A percentile compares a stretch with the other conserved stretches of the same genome.
phyloP scores from a whole-genome alignment of 371 early-diverging fungal genomes.

The Syncephalastrum contaminatum region DNA sequence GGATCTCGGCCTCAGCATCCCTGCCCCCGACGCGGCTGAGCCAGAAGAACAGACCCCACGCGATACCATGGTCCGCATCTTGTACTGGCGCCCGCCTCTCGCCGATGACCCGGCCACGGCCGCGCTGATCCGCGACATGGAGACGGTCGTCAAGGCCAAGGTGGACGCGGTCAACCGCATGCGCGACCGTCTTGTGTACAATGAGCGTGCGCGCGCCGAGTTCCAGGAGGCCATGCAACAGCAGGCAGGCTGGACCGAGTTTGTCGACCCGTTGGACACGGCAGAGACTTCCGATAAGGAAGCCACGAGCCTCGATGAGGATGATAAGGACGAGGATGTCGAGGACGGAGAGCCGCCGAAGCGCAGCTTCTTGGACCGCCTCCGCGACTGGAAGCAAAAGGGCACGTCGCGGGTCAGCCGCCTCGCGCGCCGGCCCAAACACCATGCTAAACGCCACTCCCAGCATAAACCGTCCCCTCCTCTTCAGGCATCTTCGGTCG shows the following conservation, averaged over 20 bases:
- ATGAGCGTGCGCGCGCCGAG: constrained; percentile 34
- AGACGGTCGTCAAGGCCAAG: constrained; percentile 29
- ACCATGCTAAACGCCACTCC: neutral
- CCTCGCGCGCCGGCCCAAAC: too few relatives aligned
- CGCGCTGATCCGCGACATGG: constrained; percentile 34
- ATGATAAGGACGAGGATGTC: neutral
- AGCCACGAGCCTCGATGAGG: neutral
- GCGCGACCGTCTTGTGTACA: constrained; percentile 48
- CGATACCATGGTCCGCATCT: constrained; percentile 48
- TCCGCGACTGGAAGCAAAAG: too few relatives aligned
- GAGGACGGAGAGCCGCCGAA: neutral
- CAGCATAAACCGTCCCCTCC: too few relatives aligned
- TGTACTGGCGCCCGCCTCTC: constrained; percentile 55
- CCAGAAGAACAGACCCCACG: constrained; percentile 6
- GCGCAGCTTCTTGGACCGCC: neutral
- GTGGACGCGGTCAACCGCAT: constrained; percentile 45
- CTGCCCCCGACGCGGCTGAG: constrained; percentile 34
- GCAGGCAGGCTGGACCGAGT: constrained; percentile 42
- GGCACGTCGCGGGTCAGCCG: too few relatives aligned
- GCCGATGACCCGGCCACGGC: constrained; percentile 33
- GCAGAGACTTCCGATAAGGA: neutral
- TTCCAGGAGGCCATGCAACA: constrained; percentile 35
- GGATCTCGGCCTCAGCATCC: constrained; percentile 42
- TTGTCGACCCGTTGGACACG: constrained; percentile 21
- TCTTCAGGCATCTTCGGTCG: constrained; percentile 1